These are phyloP conservation scores for Xerocomus brunneocitrinus DNA, from an alignment of 768 basidiomycete species.

Conservation along the genomic window DNA sequence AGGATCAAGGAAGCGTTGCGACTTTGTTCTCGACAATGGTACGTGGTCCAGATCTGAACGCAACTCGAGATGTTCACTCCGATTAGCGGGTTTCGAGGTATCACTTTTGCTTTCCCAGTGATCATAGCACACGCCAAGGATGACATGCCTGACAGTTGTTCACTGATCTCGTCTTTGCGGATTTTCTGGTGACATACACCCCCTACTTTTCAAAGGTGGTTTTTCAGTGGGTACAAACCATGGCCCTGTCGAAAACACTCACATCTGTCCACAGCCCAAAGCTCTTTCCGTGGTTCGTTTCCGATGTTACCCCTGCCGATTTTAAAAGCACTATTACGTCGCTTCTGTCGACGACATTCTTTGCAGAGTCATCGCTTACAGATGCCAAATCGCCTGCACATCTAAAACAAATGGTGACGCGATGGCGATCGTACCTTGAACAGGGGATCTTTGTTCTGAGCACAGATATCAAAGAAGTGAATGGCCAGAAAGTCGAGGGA, in stretches of 20 bases:
- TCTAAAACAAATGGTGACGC: constrained; percentile 54
- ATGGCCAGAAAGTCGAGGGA: constrained; percentile 22
- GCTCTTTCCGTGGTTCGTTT: constrained; percentile 95
- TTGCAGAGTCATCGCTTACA: constrained; percentile 30
- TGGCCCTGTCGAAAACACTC: constrained; percentile 1
- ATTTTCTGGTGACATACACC: constrained; percentile 88
- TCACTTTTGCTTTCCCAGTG: neutral
- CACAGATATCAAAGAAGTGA: constrained; percentile 27
- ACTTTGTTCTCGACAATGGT: constrained; percentile 94
- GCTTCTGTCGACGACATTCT: constrained; percentile 60
- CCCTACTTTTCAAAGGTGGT: constrained; percentile 77
- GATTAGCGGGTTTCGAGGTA: constrained; percentile 86
- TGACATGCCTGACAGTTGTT: constrained; percentile 54
- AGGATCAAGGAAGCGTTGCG: constrained; percentile 46
- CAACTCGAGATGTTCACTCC: constrained; percentile 1
- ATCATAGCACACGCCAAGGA: neutral
- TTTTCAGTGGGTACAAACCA: constrained; percentile 70
- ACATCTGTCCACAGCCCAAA: constrained; percentile 61
- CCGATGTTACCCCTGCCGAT: constrained; percentile 87
- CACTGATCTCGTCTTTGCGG: constrained; percentile 90
- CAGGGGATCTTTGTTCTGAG: constrained; percentile 69
- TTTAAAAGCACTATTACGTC: constrained; percentile 56
- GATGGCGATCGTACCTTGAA: constrained; percentile 73
- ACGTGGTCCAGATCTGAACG: constrained; percentile 3
- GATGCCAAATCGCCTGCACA: constrained; percentile 32